Percentiles rank a stretch among this genome's conserved stretches.
These are phyloP conservation scores for Davidsoniella eucalypti DNA, from an alignment of 2,329 filamentous ascomycete species.

Conservation along the genomic window DNA sequence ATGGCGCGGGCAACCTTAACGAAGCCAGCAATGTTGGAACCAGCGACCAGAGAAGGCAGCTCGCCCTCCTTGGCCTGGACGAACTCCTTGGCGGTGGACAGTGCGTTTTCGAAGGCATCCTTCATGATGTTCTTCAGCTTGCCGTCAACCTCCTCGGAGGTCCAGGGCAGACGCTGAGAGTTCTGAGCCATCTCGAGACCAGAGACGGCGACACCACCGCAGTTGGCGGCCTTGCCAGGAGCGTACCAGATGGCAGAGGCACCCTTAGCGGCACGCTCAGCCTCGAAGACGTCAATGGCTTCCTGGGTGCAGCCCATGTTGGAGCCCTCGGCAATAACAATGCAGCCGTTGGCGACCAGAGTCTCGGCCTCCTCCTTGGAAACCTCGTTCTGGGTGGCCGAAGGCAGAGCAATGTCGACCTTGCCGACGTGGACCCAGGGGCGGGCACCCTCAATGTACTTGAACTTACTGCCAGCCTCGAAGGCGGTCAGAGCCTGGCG, in stretches of 20 bases:
- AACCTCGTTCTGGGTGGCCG: constrained; percentile 95
- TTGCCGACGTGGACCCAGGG: constrained; percentile 84
- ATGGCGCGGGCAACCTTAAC: constrained; percentile 90
- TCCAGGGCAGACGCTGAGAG: constrained; percentile 73
- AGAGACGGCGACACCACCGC: constrained; percentile 90
- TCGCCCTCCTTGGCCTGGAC: constrained; percentile 63
- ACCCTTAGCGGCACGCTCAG: constrained; percentile 52
- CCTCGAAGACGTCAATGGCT: constrained; percentile 87
- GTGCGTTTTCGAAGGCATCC: constrained; percentile 75
- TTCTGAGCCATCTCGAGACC: constrained; percentile 99
- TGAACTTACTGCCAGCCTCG: constrained; percentile 50
- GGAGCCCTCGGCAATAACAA: constrained; percentile 87
- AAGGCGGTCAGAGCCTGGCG: constrained; percentile 68
- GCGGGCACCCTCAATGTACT: constrained; percentile 72
- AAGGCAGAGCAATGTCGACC: constrained; percentile 83
- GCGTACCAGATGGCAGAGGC: constrained; percentile 76
- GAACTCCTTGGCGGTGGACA: constrained; percentile 81
- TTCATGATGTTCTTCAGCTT: constrained; percentile 94
- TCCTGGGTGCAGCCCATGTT: constrained; percentile 99
- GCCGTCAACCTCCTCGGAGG: constrained; percentile 72
- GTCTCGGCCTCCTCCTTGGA: constrained; percentile 75
- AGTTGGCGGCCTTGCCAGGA: constrained; percentile 93
- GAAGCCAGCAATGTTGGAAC: constrained; percentile 95
- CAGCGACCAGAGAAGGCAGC: constrained; percentile 78
- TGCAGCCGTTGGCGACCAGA: constrained; percentile 57